phyloP scores from a whole-genome alignment of 2,329 filamentous ascomycete species.

The Penicillium rolfsii region DNA sequence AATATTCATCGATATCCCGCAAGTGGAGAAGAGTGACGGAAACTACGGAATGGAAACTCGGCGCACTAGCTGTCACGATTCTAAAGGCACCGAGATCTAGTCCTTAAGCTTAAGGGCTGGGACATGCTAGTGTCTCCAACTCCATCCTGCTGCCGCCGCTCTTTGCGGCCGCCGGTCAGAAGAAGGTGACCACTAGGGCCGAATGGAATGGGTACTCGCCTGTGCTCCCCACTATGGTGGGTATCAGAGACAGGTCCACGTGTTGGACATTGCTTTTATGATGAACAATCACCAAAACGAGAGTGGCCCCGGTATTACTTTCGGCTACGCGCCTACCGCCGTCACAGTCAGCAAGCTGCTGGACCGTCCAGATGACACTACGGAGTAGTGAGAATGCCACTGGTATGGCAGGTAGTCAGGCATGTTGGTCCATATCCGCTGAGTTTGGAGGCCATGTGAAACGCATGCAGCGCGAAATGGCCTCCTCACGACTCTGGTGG shows the following conservation, averaged over 20 bases:
- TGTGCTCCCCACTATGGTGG: conserved; percentile 44
- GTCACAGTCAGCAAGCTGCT: conserved; percentile 36
- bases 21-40: background rate
- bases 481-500: conserved; percentile 46
- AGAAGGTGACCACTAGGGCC: conserved; percentile 13
- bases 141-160: conserved; percentile 46
- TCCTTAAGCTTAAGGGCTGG: conserved; percentile 52
- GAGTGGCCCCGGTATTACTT: conserved; percentile 49
- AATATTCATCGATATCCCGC: background rate
- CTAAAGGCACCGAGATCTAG: conserved; percentile 52
- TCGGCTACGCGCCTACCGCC: conserved; percentile 43
- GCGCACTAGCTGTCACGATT: conserved; percentile 45
- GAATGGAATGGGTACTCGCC: conserved; percentile 34
- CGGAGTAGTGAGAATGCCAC: conserved; percentile 45
- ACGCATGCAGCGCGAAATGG: conserved; percentile 53
- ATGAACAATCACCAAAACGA: conserved; percentile 41
- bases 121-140: conserved; percentile 46
- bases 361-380: conserved; percentile 29
- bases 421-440: conserved; percentile 47
- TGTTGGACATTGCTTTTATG: conserved; percentile 44
- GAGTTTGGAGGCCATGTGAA: conserved; percentile 51
- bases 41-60: conserved; percentile 32
- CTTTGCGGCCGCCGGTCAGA: conserved; percentile 37
- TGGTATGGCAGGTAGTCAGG: conserved; percentile 48
- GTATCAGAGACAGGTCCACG: conserved; percentile 47